Base-by-base conservation (phyloP, 768 basidiomycete species). In the Cytidiella melzeri region DNA sequence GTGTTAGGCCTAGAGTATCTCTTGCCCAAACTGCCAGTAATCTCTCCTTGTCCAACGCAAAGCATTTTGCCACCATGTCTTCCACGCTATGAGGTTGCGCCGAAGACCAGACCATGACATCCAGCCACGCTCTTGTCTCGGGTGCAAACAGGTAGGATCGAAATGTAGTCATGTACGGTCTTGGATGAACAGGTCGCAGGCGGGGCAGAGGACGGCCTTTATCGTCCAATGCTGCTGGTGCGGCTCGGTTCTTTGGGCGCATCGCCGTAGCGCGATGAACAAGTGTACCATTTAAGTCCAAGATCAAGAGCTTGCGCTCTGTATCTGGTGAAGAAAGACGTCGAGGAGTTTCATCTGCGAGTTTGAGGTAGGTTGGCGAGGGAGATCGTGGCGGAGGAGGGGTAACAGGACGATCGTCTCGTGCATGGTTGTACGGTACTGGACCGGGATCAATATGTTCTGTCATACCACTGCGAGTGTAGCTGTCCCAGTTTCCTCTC, bases 31-130 rank as follows among this genome's bases (percentile, higher is more conserved):
- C 70, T 0, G 81, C 85, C 13, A 78, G 64, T 4, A 90, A 65
- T 15, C 63, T 57, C 44, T 67, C 66, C 23, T 65, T 60, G 0
- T 63, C 46, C 4, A 66, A 57, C 10, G 72, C 77, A 60, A 91
- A 89, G 27, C 75, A 73, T 28, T 69, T 71, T 19, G 75, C 62
- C 0, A 87, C 83, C 90, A 92, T 92, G 56, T 83, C 81, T 0
- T 67, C 64, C 7, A 90, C 89, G 60, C 79, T 88, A 43, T 83
- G 82, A 1, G 88, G 87, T 59, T 90, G 87, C 3, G 90, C 90
- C 2, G 84, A 87, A 59, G 84, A 87, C 90, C 90, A 93, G 3
- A 93, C 77, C 85, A 92, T 92, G 3, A 84, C 81, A 50, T 90
- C 86, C 18, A 91, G 72, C 84, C 87, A 89, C 12, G 59, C 57